Percentiles rank a stretch among this genome's conserved stretches.
Conservation (phyloP, 2,329 filamentous ascomycete genomes). For the Macrophomina tecta region DNA sequence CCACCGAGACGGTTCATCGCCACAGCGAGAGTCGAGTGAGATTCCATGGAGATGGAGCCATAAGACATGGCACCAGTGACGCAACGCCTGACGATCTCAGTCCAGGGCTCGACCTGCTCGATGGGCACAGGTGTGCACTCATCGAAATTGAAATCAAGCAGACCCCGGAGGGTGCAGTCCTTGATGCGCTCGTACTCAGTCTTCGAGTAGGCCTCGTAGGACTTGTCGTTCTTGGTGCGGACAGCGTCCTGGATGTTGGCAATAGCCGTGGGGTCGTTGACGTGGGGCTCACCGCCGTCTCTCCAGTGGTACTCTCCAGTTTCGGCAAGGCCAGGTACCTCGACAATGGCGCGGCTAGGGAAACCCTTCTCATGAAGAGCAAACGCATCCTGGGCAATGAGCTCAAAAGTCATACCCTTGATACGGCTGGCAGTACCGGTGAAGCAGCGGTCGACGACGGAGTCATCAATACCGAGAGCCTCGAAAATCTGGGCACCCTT, state of each 20-base stretch:
- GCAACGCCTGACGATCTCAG: slow-evolving; percentile 94
- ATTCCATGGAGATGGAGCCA: slow-evolving; percentile 97
- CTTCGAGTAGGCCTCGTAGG: slow-evolving; percentile 93
- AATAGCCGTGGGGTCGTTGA: slow-evolving; percentile 94
- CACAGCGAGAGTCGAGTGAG: slow-evolving; percentile 91
- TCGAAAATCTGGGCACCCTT: slow-evolving; percentile 99
- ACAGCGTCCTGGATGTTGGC: slow-evolving; percentile 97
- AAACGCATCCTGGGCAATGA: slow-evolving; percentile 92
- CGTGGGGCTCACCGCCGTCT: slow-evolving; percentile 91
- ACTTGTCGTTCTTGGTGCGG: slow-evolving; percentile 96
- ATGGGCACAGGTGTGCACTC: slow-evolving; percentile 84
- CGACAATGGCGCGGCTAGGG: slow-evolving; percentile 77
- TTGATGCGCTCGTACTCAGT: slow-evolving; percentile 97
- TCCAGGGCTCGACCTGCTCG: slow-evolving; percentile 97
- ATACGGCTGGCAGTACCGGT: slow-evolving; percentile 93
- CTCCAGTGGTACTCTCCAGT: slow-evolving; percentile 99
- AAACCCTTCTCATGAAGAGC: slow-evolving; percentile 94
- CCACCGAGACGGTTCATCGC: slow-evolving; percentile 97
- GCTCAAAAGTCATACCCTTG: slow-evolving; percentile 89
- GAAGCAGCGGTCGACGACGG: slow-evolving; percentile 93
- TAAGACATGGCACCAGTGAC: slow-evolving; percentile 99
- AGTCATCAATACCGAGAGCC: slow-evolving; percentile 89
- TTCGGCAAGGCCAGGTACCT: slow-evolving; percentile 81
- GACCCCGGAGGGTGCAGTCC: slow-evolving; percentile 89
- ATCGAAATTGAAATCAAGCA: slow-evolving; percentile 96